Evolutionary conservation across 805 yeast genomes (phyloP).

Genomic region (Isabelozyma rhagii): DNA sequence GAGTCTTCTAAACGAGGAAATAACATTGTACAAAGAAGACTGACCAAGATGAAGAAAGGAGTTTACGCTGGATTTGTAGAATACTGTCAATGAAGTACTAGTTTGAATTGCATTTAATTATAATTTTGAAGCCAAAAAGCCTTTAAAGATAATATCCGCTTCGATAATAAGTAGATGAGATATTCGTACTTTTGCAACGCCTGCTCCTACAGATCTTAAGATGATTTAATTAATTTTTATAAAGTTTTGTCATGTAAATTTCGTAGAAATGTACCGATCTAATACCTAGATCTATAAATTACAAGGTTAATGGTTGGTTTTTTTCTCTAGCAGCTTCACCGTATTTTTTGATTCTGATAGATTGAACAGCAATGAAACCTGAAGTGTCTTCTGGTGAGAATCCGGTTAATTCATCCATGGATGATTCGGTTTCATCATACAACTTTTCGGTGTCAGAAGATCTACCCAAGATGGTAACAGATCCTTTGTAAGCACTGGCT

Average conservation of each 20-base stretch:
- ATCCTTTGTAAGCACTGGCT: slow-evolving; percentile 90
- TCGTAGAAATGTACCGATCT: neutral
- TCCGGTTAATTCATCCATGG: slow-evolving; percentile 98
- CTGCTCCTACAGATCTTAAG: too few species aligned
- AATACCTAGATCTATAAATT: slow-evolving; percentile 7
- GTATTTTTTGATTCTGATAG: slow-evolving; percentile 96
- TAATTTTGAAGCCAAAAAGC: too few species aligned
- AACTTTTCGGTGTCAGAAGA: slow-evolving; percentile 92
- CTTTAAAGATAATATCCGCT: too few species aligned
- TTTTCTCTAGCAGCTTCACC: slow-evolving; percentile 92
- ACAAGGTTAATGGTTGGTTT: slow-evolving; percentile 52
- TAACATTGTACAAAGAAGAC: neutral
- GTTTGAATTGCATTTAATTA: too few species aligned
- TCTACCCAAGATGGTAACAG: slow-evolving; percentile 82
- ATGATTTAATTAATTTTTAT: neutral
- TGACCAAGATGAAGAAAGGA: too few species aligned
- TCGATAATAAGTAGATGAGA: too few species aligned
- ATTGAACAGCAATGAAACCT: slow-evolving; percentile 97
- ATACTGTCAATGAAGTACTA: too few species aligned
- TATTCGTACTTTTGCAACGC: too few species aligned
- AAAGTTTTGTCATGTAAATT: neutral
- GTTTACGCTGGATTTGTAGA: too few species aligned
- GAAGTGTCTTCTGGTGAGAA: slow-evolving; percentile 96
- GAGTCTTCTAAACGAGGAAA: neutral
- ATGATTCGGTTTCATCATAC: slow-evolving; percentile 96